phyloP scores from a whole-genome alignment of 768 basidiomycete species.

The Tylopilus sp. region DNA sequence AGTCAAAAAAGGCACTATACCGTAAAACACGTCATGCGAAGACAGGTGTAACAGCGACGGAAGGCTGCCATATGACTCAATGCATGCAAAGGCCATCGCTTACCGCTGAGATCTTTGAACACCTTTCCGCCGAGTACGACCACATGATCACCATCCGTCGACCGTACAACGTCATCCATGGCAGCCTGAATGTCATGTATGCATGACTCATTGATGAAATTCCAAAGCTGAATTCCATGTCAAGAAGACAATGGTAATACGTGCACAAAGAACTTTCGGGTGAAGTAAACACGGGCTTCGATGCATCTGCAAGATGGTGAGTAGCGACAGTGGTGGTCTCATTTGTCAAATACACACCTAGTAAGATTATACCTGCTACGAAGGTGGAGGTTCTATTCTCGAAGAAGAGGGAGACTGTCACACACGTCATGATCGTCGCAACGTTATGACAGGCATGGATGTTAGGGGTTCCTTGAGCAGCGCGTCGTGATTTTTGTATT shows the following conservation, averaged over 20 bases:
- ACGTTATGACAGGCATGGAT: slow-evolving; percentile 24
- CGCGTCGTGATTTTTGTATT: slow-evolving; percentile 35
- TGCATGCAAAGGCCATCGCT: slow-evolving; percentile 32
- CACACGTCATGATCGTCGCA: slow-evolving; percentile 29
- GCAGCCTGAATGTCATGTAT: slow-evolving; percentile 30
- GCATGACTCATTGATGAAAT: slow-evolving; percentile 23
- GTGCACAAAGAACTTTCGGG: slow-evolving; percentile 40
- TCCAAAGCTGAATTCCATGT: slow-evolving; percentile 25
- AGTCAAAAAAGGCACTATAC: slow-evolving; percentile 9
- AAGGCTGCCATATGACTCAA: slow-evolving; percentile 35
- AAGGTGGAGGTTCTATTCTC: slow-evolving; percentile 33
- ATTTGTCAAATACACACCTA: slow-evolving; percentile 16
- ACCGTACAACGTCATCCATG: slow-evolving; percentile 33
- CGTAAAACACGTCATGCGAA: slow-evolving; percentile 31
- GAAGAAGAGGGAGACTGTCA: slow-evolving; percentile 28
- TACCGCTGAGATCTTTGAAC: slow-evolving; percentile 29
- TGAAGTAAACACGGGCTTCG: slow-evolving; percentile 35
- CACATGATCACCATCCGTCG: slow-evolving; percentile 26
- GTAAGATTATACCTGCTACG: slow-evolving; percentile 33
- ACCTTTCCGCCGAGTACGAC: slow-evolving; percentile 33
- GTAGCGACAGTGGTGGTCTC: neutral
- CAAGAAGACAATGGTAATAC: slow-evolving; percentile 3
- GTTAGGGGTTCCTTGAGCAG: slow-evolving; percentile 30
- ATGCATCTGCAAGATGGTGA: slow-evolving; percentile 30
- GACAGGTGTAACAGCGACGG: slow-evolving; percentile 30